Base-by-base conservation (phyloP, 441 rosid species). In the Gossypium lobatum region DNA sequence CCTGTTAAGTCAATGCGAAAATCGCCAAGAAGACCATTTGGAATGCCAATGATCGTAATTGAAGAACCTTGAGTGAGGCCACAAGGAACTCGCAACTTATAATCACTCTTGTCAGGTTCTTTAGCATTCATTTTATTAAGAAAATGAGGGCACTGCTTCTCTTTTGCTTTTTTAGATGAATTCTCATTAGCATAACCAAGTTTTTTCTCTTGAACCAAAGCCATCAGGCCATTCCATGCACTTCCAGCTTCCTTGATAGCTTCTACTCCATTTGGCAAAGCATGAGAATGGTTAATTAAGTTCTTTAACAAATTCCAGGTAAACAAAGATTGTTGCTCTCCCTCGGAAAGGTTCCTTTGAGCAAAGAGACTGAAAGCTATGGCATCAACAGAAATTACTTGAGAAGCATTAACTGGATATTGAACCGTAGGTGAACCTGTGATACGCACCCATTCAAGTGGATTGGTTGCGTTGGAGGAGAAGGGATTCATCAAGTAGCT, bases 41-140 rank as follows among this genome's bases (percentile, higher is more conserved):
- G 98, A 71, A 89, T 88, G 80, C 98, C 97, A 61, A 93, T 91
- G 34, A 95, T 83, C 45, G 98, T 89, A 52, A 95, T 77, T 71
- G 99, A 87, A 61, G 99, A 95, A 70, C 99, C 96, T 80, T 91
- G 98, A 81, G 95, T 93, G 39, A 93, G 75, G 70, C 99, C 99
- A 77, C 98, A 95, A 76, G 97, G 96, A 75, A 89, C 82, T 66
- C 81, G 85, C 79, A 95, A 70, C 81, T 82, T 90, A 59, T 76
- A 79, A 60, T 79, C 85, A 31, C 77, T 81, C 10, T 73, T 79
- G 66, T 80, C 88, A 68, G 75, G 78, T 77, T 82, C 89, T 18
- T 90, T 83, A 57, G 91, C 91, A 82, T 95, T 90, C 83, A 93
- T 83, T 81, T 86, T 88, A 72, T 88, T 90, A 57, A 93, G 88